A percentile compares a stretch with the other conserved stretches of the same genome.
These are phyloP conservation scores for Huntiella bhutanensis DNA, from an alignment of 2,329 filamentous ascomycete species.

Conservation along the genomic window DNA sequence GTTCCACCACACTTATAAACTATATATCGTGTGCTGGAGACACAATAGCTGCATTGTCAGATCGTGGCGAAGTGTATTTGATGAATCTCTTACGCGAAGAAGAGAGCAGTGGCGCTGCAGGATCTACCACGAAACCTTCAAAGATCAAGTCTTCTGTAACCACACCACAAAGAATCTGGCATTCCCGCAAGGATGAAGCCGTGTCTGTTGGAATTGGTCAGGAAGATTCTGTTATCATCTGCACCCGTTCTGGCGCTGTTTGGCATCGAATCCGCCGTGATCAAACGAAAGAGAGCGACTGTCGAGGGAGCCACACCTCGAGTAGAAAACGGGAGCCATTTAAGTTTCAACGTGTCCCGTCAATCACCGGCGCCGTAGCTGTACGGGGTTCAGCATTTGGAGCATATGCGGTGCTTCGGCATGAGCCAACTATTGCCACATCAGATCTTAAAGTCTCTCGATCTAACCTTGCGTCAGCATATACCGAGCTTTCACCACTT, in stretches of 20 bases:
- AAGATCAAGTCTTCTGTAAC: slow-evolving; percentile 77
- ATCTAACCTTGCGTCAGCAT: slow-evolving; percentile 54
- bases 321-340: slow-evolving; percentile 50
- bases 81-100: slow-evolving; percentile 57
- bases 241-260: slow-evolving; percentile 78
- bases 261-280: slow-evolving; percentile 73
- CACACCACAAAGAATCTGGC: slow-evolving; percentile 68
- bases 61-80: slow-evolving; percentile 72
- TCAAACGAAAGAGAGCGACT: slow-evolving; percentile 53
- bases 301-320: slow-evolving; percentile 25
- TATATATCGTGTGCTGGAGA: slow-evolving; percentile 65
- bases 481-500: slow-evolving; percentile 52
- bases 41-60: slow-evolving; percentile 75
- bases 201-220: slow-evolving; percentile 77
- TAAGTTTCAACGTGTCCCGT: slow-evolving; percentile 84
- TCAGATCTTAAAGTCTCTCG: slow-evolving; percentile 47
- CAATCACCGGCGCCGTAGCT: slow-evolving; percentile 63
- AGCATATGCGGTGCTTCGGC: slow-evolving; percentile 71
- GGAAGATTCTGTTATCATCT: slow-evolving; percentile 85
- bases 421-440: slow-evolving; percentile 65
- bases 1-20: slow-evolving; percentile 42
- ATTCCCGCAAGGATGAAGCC: slow-evolving; percentile 68
- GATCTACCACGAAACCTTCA: slow-evolving; percentile 78
- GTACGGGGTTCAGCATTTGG: slow-evolving; percentile 81
- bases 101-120: slow-evolving; percentile 37